Evolutionary conservation across 257 asterid species (phyloP), one percentile per base, ranked within the genome.

Genomic region (Scutellaria galericulata): DNA sequence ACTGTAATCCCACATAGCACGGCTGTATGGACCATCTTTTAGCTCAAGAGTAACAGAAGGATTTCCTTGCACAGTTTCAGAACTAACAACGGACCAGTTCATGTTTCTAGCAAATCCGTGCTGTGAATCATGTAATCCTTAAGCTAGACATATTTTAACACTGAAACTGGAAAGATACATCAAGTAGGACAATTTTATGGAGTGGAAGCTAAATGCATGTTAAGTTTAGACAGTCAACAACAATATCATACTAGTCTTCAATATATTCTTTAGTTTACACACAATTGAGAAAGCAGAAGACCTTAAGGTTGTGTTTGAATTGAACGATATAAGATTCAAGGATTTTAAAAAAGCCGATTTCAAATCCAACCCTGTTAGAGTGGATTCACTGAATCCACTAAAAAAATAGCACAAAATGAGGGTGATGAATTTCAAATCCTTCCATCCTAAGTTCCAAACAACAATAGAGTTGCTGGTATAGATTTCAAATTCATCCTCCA

Each of bases 61-160:
- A 75, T 84, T 92, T 64, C 90, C 97, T 31, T 83, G 90, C 54
- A 85, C 87, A 55, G 81, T 87, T 80, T 90, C 96, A 41, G 98
- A 90, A 65, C 76, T 79, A 77, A 75, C 87, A 66, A 90, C 40
- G 1, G 89, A 70, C 99, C 99, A 92, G 78, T 70, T 75, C 91
- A 88, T 44, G 77, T 95, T 95, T 83, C 99, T 90, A 55, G 97
- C 99, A 87, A 95, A 95, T 67, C 99, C 99, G 77, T 95, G 99
- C 98, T 95, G 97, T 65, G 41, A 77, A 77, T 65, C 70, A 79
- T 48, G 71, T 61, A 54, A 68, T 50, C 71, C 78, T 62, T 71
- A 50, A 81, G 73, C 67, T 41, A 57, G 75, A 41, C 56, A 50
- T 68, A 44, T 64, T 69, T 71, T 70, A 66, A 54, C 64, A 67